Percentiles rank a stretch among this genome's conserved stretches.
These are phyloP conservation scores for Colletotrichum lentis DNA, from an alignment of 2,329 filamentous ascomycete species.

Conservation along the genomic window DNA sequence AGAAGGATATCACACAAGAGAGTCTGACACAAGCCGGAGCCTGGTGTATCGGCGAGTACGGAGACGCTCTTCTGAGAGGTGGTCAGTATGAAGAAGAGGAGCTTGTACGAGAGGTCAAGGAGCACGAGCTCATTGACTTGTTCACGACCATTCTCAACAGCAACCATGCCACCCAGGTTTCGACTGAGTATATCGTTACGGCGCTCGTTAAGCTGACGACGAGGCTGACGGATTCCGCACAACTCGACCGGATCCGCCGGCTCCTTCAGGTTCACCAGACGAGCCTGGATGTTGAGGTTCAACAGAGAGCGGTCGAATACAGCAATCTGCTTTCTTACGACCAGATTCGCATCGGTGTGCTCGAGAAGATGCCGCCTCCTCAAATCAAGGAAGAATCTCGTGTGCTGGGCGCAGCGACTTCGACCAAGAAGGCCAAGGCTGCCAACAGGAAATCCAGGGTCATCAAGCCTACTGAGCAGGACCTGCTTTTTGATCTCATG, in stretches of 20 bases:
- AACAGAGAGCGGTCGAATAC: conserved; percentile 95
- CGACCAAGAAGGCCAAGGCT: conserved; percentile 68
- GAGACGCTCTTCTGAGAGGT: conserved; percentile 85
- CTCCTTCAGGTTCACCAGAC: conserved; percentile 81
- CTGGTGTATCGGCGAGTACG: conserved; percentile 98
- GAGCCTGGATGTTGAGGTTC: conserved; percentile 92
- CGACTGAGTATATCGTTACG: conserved; percentile 95
- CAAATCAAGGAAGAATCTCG: conserved; percentile 96
- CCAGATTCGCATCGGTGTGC: conserved; percentile 83
- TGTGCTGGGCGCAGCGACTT: conserved; percentile 80
- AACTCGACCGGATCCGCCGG: conserved; percentile 84
- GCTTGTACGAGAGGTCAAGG: conserved; percentile 79
- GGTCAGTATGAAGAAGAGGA: conserved; percentile 96
- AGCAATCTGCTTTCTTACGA: conserved; percentile 93
- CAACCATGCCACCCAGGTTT: conserved; percentile 88
- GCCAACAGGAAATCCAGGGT: conserved; percentile 79
- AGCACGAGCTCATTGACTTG: conserved; percentile 91
- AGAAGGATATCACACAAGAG: conserved; percentile 97
- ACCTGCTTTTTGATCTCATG: conserved; percentile 92
- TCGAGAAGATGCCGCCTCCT: conserved; percentile 97
- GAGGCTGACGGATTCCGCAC: conserved; percentile 80
- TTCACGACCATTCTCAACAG: conserved; percentile 92
- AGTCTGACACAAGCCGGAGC: conserved; percentile 90
- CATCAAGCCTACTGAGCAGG: conserved; percentile 86
- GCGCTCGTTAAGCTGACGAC: conserved; percentile 95